Evolutionary conservation across 2,329 filamentous ascomycete species (phyloP).

Genomic region (Colletotrichum theobromicola): DNA sequence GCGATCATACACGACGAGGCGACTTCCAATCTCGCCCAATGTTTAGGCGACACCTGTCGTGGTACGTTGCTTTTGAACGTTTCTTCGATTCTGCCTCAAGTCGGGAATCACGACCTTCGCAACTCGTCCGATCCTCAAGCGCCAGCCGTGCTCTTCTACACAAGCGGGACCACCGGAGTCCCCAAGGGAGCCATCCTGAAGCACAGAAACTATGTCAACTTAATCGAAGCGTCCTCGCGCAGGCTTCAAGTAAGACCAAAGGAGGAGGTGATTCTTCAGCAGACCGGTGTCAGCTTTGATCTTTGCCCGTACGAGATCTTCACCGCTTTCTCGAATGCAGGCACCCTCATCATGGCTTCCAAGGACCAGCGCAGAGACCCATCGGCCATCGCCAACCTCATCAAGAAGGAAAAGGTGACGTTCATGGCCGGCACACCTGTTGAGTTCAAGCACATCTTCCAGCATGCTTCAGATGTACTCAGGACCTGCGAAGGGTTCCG

Average conservation of each 20-base stretch:
- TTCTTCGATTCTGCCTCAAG: neutral
- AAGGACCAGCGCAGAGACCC: conserved; percentile 36
- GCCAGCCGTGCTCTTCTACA: conserved; percentile 36
- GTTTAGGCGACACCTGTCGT: neutral
- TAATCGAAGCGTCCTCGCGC: conserved; percentile 19
- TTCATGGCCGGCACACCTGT: conserved; percentile 44
- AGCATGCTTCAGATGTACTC: conserved; percentile 19
- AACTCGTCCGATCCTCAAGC: neutral
- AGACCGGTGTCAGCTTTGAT: conserved; percentile 46
- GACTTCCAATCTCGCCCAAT: neutral
- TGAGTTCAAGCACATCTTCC: conserved; percentile 39
- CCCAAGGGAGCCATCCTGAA: conserved; percentile 47
- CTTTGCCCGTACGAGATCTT: conserved; percentile 43
- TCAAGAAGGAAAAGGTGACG: conserved; percentile 37
- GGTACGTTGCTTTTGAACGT: rapidly evolving
- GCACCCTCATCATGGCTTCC: conserved; percentile 38
- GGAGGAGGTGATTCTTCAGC: conserved; percentile 37
- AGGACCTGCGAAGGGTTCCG: conserved; percentile 17
- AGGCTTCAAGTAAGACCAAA: conserved; percentile 16
- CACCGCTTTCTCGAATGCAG: conserved; percentile 38
- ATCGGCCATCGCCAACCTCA: conserved; percentile 35
- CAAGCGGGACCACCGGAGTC: conserved; percentile 33
- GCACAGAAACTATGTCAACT: conserved; percentile 33
- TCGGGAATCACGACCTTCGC: neutral
- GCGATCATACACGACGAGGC: neutral